Conservation (phyloP, 345 rosid genomes). For the Draba incana region DNA sequence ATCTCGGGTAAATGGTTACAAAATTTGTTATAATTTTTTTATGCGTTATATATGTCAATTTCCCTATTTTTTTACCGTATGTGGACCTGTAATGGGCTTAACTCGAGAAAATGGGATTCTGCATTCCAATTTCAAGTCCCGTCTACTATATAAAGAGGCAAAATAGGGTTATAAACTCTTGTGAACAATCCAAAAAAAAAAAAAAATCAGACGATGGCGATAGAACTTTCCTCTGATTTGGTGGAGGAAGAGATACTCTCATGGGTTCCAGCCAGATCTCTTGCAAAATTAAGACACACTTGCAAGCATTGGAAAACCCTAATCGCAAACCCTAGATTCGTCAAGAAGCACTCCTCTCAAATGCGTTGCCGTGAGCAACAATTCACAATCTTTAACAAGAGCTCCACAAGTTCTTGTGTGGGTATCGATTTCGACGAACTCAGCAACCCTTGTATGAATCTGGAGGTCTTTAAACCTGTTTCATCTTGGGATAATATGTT, state of each 20-base stretch:
- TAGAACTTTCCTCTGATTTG: constrained; percentile 6
- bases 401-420: neutral
- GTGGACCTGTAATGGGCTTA: too few relatives aligned
- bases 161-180: too few relatives aligned
- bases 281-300: neutral
- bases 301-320: constrained; percentile 11
- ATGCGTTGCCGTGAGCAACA: constrained; percentile 21
- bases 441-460: neutral
- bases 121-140: too few relatives aligned
- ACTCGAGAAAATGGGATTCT: too few relatives aligned
- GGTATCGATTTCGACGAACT: neutral
- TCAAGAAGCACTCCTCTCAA: neutral
- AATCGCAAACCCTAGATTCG: neutral
- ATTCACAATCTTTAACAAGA: neutral
- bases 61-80: too few relatives aligned
- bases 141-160: too few relatives aligned
- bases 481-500: neutral
- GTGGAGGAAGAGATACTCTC: constrained; percentile 15
- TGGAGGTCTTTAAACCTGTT: neutral
- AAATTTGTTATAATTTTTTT: too few relatives aligned
- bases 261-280: neutral
- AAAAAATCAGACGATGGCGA: neutral
- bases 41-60: too few relatives aligned
- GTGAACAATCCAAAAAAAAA: neutral
- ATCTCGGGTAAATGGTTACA: too few relatives aligned